phyloP scores from a whole-genome alignment of 2,329 filamentous ascomycete genomes.

The Arthrobotrys entomopaga region DNA sequence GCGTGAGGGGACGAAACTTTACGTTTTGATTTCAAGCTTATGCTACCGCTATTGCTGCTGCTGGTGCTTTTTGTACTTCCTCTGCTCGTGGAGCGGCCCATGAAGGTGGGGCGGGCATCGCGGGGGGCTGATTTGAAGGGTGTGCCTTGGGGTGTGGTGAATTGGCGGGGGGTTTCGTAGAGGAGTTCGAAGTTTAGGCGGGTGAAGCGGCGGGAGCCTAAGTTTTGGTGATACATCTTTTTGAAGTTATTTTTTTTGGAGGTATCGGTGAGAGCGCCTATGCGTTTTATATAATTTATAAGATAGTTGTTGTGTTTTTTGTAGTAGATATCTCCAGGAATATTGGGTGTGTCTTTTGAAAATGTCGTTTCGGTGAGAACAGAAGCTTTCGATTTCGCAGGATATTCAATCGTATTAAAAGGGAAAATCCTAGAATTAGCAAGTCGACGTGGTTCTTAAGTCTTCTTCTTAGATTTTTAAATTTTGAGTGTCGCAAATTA shows the following conservation, averaged over 20 bases:
- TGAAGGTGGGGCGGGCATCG: slow-evolving; percentile 28
- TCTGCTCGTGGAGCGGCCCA: slow-evolving; percentile 32
- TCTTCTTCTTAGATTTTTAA: background rate
- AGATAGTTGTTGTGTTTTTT: too few relatives aligned
- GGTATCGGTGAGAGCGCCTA: background rate
- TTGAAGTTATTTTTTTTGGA: background rate
- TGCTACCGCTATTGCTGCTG: slow-evolving; percentile 46
- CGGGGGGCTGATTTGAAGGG: slow-evolving; percentile 30
- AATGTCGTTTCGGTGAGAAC: too few relatives aligned
- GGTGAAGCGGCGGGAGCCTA: slow-evolving; percentile 49
- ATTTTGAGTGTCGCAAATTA: background rate
- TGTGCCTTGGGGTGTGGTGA: slow-evolving; percentile 41
- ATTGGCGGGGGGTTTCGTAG: slow-evolving; percentile 54
- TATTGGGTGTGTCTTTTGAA: too few relatives aligned
- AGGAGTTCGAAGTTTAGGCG: slow-evolving; percentile 50
- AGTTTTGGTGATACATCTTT: slow-evolving; percentile 53
- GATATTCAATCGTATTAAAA: too few relatives aligned
- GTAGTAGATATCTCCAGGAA: too few relatives aligned
- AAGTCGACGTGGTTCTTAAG: slow-evolving; percentile 9
- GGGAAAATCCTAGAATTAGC: background rate
- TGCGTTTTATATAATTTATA: too few relatives aligned
- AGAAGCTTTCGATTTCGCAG: too few relatives aligned
- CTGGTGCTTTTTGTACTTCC: slow-evolving; percentile 45
- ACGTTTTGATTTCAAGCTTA: slow-evolving; percentile 23
- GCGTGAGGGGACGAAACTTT: slow-evolving; percentile 30